Evolutionary conservation across 2,329 filamentous ascomycete genomes (phyloP).

Genomic region (Neobulgaria alba): DNA sequence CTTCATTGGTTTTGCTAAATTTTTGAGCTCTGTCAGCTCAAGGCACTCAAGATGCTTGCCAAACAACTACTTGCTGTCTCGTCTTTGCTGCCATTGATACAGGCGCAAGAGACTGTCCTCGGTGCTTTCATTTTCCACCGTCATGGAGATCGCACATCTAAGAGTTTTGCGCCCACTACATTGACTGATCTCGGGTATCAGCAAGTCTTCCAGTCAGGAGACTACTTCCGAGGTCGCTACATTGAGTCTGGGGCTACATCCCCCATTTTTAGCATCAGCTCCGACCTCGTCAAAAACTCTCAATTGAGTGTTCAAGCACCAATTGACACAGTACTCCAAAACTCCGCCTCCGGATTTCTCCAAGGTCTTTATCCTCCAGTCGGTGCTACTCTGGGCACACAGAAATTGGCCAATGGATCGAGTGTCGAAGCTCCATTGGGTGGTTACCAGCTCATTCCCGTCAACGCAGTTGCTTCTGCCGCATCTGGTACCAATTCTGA

Average conservation of each 20-base stretch:
- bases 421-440: constrained; percentile 58
- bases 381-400: constrained; percentile 39
- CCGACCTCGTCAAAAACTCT: constrained; percentile 55
- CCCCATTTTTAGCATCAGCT: constrained; percentile 58
- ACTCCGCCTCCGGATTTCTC: constrained; percentile 70
- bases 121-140: constrained; percentile 83
- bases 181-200: constrained; percentile 74
- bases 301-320: constrained; percentile 70
- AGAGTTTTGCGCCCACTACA: constrained; percentile 59
- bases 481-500: constrained; percentile 46
- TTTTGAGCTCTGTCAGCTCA: neutral
- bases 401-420: constrained; percentile 64
- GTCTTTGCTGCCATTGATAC: constrained; percentile 30
- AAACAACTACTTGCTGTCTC: constrained; percentile 35
- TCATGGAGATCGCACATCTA: constrained; percentile 82
- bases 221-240: constrained; percentile 71
- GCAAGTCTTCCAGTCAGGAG: constrained; percentile 63
- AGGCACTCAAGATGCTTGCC: constrained; percentile 21
- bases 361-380: constrained; percentile 83
- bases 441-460: constrained; percentile 78
- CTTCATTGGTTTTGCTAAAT: neutral
- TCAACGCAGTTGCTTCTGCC: constrained; percentile 50
- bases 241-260: constrained; percentile 48
- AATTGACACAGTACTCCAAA: constrained; percentile 68
- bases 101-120: constrained; percentile 35